Evolutionary conservation across 192 early-diverging fungal genomes (phyloP), one percentile per base, ranked within the genome.

Genomic region (Coemansia erecta): DNA sequence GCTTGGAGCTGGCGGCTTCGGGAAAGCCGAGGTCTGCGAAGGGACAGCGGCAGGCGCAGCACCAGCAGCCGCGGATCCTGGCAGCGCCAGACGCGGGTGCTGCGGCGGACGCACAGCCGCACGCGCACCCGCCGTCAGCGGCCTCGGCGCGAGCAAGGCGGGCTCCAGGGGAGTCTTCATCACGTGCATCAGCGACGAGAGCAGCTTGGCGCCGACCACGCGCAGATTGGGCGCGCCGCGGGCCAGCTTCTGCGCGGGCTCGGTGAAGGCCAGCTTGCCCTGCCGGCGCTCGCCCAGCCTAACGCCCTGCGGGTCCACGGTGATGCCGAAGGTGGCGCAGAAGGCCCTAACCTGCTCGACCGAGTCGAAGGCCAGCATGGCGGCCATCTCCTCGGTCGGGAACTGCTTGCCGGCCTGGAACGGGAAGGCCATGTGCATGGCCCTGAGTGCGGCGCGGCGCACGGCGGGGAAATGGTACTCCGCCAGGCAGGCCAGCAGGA

Each of bases 401-500:
- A 81, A 84, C 51, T 73, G 64, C 26, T 63, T 78, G 50, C 71
- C 72, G 14, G 53, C 43, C 46, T 80, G 73, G 35, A 78, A 66
- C 0, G 82, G 73, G 48, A 87, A 86, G 1, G 84, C 78, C 23
- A 79, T 73, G 66, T 89, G 85, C 85, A 95, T 87, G 1, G 88
- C 85, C 63, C 84, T 82, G 9, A 92, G 68, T 9, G 86, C 92
- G 7, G 85, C 84, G 33, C 85, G 81, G 24, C 94, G 88, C 23
- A 97, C 82, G 39, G 80, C 78, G 0, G 72, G 71, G 66, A 97
- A 93, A 33, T 88, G 84, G 28, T 83, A 66, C 66, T 97, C 89
- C 42, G 89, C 57, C 21, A 93, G 63, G 47, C 92, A 94, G 0
- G 89, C 90, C 64, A 94, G 76, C 39, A 95, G 63, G 41, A 88